Evolutionary conservation across 768 basidiomycete species (phyloP), one percentile per base, ranked within the genome.

Genomic region (Russula lepida): DNA sequence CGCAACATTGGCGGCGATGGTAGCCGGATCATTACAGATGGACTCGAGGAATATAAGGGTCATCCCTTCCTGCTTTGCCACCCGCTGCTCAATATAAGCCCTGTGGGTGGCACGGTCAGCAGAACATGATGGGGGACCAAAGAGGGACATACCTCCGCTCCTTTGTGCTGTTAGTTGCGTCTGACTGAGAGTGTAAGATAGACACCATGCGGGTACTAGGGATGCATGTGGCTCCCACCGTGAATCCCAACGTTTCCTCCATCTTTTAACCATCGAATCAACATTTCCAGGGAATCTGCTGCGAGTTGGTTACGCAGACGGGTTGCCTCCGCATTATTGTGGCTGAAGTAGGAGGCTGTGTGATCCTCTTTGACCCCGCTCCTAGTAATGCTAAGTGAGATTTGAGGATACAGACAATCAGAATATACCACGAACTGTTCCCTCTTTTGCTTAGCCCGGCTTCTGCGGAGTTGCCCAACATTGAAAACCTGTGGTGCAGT

Each of bases 181-280:
- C 95, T 98, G 49, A 25, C 46, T 21, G n/a, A 2, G 37, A 8
- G 66, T 25, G 27, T 52, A 56, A 53, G 35, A 39, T 19, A 27
- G n/a, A 58, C 44, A 46, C 32, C 58, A 33, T 6, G 19, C 7
- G 27, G 33, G 19, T 37, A 33, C 12, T 12, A 41, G 37, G 41
- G 33, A 51, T 35, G 32, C 0, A 44, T 55, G 54, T 13, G n/a
- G 19, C 54, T 62, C 78, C 50, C 68, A 92, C 95, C 97, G 72
- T 98, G 95, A 66, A 99, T 98, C 9, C 91, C 97, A 53, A 98
- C 95, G 71, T 99, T 99, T 1, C 94, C 93, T 3, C 94, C 97
- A 51, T 86, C 84, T 74, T 91, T 93, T 63, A 99, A 74, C 97
- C 97, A 99, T 43, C 84, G 79, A 64, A 99, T 97, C 52, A 98